Evolutionary conservation across 1,139 yeast species (phyloP), one percentile per base, ranked within the genome.

Genomic region (Suhomyces ambrosiae): DNA sequence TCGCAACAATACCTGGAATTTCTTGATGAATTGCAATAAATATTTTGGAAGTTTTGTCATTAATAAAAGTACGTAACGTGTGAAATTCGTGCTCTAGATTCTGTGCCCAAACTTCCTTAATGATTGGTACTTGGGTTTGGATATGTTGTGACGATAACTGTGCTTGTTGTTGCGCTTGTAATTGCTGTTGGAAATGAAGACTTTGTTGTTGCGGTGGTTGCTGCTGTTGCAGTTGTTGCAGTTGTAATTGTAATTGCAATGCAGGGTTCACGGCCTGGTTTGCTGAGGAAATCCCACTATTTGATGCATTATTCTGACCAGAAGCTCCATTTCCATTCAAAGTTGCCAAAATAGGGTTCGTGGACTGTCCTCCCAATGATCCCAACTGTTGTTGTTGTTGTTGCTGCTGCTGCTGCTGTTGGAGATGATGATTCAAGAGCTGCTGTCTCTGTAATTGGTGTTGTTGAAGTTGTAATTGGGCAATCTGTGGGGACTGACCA

Each of bases 1-100:
- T 77, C 1, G 96, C 96, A 17, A 92, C 86, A 23, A 94, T 87
- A 0, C 98, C 98, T 0, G 97, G 97, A 56, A 92, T 89, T 60
- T 92, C 97, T 42, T 95, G 90, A 52, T 90, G 85, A 36, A 82
- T 82, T 2, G 96, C 81, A 14, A 89, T 78, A 53, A 77, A 78
- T 18, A 70, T 56, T 23, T 56, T 52, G 37, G 84, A 80, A 53
- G 83, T 85, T 44, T 80, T 78, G 42, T 79, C 84, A 45, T 64
- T 64, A 28, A 86, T 75, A 38, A 88, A 73, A 40, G 80, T 78
- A 45, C 96, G 76, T 44, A 90, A 77, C 11, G 79, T 65, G 39
- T 79, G 79, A 70, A 92, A 84, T 57, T 90, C 97, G 44, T 79
- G 79, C 52, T 87, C 89, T 49, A 92, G 69, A 58, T 90, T 92